phyloP scores from a whole-genome alignment of 306 rosid species.

The Pueraria montana region DNA sequence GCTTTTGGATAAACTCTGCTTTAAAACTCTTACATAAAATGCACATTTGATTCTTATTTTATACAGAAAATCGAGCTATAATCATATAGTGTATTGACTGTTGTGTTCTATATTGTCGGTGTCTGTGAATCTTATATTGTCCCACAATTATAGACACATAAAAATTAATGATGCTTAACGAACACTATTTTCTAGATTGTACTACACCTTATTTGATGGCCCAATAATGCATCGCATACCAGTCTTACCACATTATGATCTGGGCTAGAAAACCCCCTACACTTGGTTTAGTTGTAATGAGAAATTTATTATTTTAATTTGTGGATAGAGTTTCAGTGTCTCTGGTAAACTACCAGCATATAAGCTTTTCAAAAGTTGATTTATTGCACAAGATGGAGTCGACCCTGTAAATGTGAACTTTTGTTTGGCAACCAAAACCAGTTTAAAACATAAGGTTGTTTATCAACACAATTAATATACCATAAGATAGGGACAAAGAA shows the following conservation, averaged over 20 bases:
- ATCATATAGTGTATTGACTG: neutral
- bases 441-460: slow-evolving; percentile 2
- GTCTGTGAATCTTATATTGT: too few species aligned
- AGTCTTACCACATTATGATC: too few species aligned
- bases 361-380: neutral
- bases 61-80: neutral
- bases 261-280: neutral
- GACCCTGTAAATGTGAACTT: neutral
- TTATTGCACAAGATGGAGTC: neutral
- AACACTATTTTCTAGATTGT: neutral
- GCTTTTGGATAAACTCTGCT: too few species aligned
- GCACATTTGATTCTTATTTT: too few species aligned
- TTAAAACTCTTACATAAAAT: too few species aligned
- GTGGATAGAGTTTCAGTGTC: neutral
- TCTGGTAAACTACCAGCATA: neutral
- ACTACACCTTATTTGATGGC: neutral
- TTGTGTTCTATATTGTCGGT: neutral
- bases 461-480: slow-evolving; percentile 1
- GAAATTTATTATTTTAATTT: neutral
- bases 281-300: neutral
- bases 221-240: neutral
- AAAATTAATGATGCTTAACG: neutral
- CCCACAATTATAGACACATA: neutral
- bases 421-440: neutral
- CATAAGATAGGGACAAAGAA: neutral